Percentiles rank a stretch among this genome's conserved stretches.
These are phyloP conservation scores for Fusarium tuaranense DNA, from an alignment of 2,329 filamentous ascomycete species.

Conservation along the genomic window DNA sequence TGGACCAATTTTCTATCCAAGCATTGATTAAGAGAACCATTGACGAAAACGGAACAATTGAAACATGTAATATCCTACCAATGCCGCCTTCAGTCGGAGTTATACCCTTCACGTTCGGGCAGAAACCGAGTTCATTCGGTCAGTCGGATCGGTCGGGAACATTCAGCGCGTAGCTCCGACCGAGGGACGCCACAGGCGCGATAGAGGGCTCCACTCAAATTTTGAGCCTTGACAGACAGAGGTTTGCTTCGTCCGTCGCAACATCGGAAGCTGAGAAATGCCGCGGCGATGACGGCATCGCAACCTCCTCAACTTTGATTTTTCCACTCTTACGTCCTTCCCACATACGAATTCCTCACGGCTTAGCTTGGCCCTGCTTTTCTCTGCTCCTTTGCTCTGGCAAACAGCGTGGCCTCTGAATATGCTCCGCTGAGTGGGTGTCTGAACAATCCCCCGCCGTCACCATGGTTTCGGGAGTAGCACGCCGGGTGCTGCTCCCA, in stretches of 20 bases:
- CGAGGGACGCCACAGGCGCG: slow-evolving; percentile 30
- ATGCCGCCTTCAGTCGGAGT: slow-evolving; percentile 8
- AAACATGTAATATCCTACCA: neutral
- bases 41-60: neutral
- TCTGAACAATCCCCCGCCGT: slow-evolving; percentile 43
- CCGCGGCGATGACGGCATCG: slow-evolving; percentile 51
- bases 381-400: slow-evolving; percentile 7
- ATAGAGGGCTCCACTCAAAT: slow-evolving; percentile 38
- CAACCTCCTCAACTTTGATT: slow-evolving; percentile 39
- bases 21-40: neutral
- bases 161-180: slow-evolving; percentile 36
- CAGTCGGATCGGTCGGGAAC: slow-evolving; percentile 34
- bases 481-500: slow-evolving; percentile 63
- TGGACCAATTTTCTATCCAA: neutral
- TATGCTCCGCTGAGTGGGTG: slow-evolving; percentile 45
- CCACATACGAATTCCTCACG: slow-evolving; percentile 15
- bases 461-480: slow-evolving; percentile 63
- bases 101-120: slow-evolving; percentile 12
- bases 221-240: slow-evolving; percentile 21
- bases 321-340: slow-evolving; percentile 24
- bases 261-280: slow-evolving; percentile 48
- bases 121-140: slow-evolving; percentile 28
- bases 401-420: slow-evolving; percentile 41
- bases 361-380: slow-evolving; percentile 4
- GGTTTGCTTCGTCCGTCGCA: slow-evolving; percentile 38